These are phyloP conservation scores for Pseudocercospora macadamiae DNA, from an alignment of 2,329 filamentous ascomycete genomes.

Conservation along the genomic window DNA sequence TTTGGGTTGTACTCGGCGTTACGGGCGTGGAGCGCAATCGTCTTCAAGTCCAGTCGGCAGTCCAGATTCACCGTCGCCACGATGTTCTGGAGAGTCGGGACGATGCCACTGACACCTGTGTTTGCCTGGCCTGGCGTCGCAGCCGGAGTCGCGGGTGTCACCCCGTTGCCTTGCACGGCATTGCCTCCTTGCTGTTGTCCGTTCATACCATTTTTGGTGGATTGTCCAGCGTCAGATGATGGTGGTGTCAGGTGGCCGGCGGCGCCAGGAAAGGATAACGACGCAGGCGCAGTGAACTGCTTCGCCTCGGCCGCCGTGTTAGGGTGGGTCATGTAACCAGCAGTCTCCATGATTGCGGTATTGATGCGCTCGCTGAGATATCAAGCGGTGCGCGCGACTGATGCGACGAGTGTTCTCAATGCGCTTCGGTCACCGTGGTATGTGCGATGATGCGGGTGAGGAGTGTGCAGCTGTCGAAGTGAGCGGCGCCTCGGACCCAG, in stretches of 20 bases:
- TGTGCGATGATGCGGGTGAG: conserved; percentile 9
- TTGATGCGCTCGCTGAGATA: not conserved
- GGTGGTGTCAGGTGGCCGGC: conserved; percentile 80
- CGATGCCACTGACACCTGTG: conserved; percentile 42
- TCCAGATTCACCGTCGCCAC: conserved; percentile 96
- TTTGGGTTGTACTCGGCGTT: conserved; percentile 99
- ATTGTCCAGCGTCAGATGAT: conserved; percentile 67
- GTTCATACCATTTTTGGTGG: conserved; percentile 54
- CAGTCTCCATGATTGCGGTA: conserved; percentile 69
- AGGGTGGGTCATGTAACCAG: conserved; percentile 77
- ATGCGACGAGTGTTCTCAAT: not conserved
- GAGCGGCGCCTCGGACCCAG: conserved; percentile 21
- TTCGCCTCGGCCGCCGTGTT: conserved; percentile 90
- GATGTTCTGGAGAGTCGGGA: conserved; percentile 32
- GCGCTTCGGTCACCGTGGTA: not conserved
- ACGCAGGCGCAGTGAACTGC: conserved; percentile 90
- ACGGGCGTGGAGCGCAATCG: conserved; percentile 94
- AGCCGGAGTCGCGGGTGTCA: conserved; percentile 86
- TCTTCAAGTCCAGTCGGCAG: conserved; percentile 96
- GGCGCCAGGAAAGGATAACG: conserved; percentile 82
- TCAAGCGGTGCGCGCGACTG: conserved; percentile 5
- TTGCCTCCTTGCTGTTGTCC: conserved; percentile 52
- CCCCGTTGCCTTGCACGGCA: conserved; percentile 59
- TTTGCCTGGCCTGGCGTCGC: conserved; percentile 85
- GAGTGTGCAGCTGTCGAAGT: conserved; percentile 4